Evolutionary conservation across 306 rosid genomes (phyloP).

Genomic region (Quillaja saponaria): DNA sequence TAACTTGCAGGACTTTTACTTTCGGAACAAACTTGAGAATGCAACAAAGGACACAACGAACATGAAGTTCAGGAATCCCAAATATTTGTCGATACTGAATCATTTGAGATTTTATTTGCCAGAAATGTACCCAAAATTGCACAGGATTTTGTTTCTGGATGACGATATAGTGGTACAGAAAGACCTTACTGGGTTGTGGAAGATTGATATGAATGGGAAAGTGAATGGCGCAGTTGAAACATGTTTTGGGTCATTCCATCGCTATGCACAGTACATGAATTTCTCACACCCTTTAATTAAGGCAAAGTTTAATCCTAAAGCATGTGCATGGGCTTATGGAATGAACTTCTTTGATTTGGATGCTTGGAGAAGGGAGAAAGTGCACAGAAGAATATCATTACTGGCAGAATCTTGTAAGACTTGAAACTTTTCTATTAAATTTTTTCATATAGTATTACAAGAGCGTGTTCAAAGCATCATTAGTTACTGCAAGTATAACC

Average conservation of each 20-base stretch:
- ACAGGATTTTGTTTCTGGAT: constrained; percentile 70
- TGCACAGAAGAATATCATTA: constrained; percentile 85
- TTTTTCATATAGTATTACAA: not conserved
- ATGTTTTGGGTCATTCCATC: constrained; percentile 81
- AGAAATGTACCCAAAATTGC: constrained; percentile 80
- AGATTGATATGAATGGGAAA: constrained; percentile 84
- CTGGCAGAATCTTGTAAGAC: constrained; percentile 83
- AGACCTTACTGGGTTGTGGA: constrained; percentile 82
- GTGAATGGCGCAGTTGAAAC: constrained; percentile 94
- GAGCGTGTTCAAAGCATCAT: constrained; percentile 1
- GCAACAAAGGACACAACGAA: constrained; percentile 83
- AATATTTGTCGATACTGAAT: constrained; percentile 74
- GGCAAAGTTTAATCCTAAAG: constrained; percentile 74
- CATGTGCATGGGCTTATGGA: constrained; percentile 93
- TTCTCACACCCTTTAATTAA: constrained; percentile 85
- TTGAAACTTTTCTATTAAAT: constrained; percentile 6
- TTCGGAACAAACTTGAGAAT: constrained; percentile 82
- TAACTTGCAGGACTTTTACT: constrained; percentile 68
- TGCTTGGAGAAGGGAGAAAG: constrained; percentile 84
- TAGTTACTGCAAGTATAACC: not conserved
- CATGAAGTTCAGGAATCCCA: constrained; percentile 89
- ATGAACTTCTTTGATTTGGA: constrained; percentile 91
- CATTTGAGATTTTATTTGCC: constrained; percentile 87
- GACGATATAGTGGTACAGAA: constrained; percentile 87
- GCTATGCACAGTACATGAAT: constrained; percentile 87